Evolutionary conservation across 2,329 filamentous ascomycete species (phyloP).

Genomic region (Colletotrichum sp.): DNA sequence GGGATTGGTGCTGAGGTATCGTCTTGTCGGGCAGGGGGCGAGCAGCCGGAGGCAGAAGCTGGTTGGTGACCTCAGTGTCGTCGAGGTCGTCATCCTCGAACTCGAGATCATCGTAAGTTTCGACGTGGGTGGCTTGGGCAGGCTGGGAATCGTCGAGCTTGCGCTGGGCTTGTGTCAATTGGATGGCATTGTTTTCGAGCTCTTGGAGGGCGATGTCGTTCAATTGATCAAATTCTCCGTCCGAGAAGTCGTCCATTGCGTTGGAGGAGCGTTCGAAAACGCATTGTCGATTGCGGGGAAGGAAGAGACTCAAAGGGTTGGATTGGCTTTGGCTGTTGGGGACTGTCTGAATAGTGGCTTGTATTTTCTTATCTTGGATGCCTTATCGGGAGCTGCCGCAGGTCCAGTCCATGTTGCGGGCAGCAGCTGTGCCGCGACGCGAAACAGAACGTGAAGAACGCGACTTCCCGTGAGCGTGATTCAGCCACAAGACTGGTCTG

Average conservation of each 20-base stretch:
- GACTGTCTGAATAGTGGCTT: slow-evolving; percentile 1
- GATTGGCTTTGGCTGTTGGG: not conserved
- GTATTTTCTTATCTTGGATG: not conserved
- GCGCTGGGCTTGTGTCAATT: slow-evolving; percentile 57
- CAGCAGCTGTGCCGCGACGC: not conserved
- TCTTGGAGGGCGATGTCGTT: slow-evolving; percentile 62
- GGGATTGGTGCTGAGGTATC: slow-evolving; percentile 34
- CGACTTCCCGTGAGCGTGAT: not conserved
- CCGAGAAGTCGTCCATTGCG: slow-evolving; percentile 63
- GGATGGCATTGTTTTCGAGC: slow-evolving; percentile 67
- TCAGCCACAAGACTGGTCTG: not conserved
- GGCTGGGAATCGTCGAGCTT: slow-evolving; percentile 26
- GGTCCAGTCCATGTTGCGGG: not conserved
- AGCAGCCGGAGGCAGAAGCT: slow-evolving; percentile 43
- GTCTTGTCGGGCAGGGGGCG: slow-evolving; percentile 39
- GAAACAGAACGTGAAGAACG: not conserved
- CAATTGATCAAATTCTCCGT: slow-evolving; percentile 67
- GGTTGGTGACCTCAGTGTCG: slow-evolving; percentile 59
- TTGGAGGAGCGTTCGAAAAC: not conserved
- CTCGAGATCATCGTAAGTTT: slow-evolving; percentile 43
- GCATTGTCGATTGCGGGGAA: not conserved
- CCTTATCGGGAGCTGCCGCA: slow-evolving; percentile 1
- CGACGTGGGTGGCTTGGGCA: slow-evolving; percentile 26
- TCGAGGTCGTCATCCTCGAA: slow-evolving; percentile 63
- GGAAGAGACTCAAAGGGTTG: not conserved